Conservation (phyloP, 805 yeast genomes). For the Suhomyces faveliae region DNA sequence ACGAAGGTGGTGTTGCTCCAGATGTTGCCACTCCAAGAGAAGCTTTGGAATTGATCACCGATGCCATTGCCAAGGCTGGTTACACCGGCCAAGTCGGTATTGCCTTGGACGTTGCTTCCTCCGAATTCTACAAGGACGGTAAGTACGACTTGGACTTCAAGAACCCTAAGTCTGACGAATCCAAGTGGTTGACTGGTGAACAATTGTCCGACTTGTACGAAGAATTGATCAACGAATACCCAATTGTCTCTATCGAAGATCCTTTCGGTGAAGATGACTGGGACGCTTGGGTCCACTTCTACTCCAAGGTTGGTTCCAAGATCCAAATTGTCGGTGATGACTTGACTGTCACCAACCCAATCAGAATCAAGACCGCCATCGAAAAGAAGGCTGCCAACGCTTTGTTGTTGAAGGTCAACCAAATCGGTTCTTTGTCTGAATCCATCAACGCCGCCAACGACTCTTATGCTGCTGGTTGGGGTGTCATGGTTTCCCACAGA, state of each 20-base stretch:
- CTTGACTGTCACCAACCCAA: slow-evolving; percentile 97
- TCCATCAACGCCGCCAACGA: slow-evolving; percentile 95
- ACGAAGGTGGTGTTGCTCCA: slow-evolving; percentile 99
- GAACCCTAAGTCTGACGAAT: slow-evolving; percentile 87
- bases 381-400: slow-evolving; percentile 95
- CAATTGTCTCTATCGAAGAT: slow-evolving; percentile 97
- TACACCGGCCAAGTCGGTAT: slow-evolving; percentile 89
- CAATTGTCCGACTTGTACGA: slow-evolving; percentile 84
- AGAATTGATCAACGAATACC: slow-evolving; percentile 81
- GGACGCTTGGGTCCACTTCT: slow-evolving; percentile 95
- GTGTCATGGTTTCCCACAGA: slow-evolving; percentile 99
- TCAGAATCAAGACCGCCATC: slow-evolving; percentile 91
- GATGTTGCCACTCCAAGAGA: slow-evolving; percentile 92
- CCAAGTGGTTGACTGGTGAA: slow-evolving; percentile 88
- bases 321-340: slow-evolving; percentile 97
- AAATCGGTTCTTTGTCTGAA: slow-evolving; percentile 95
- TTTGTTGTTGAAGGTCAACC: slow-evolving; percentile 95
- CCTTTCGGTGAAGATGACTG: slow-evolving; percentile 99
- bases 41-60: slow-evolving; percentile 91
- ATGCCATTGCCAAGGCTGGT: slow-evolving; percentile 90
- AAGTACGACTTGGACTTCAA: slow-evolving; percentile 98
- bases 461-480: slow-evolving; percentile 96
- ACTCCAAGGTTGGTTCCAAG: slow-evolving; percentile 58
- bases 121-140: slow-evolving; percentile 97
- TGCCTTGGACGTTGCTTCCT: slow-evolving; percentile 95